phyloP scores from a whole-genome alignment of 2,329 filamentous ascomycete species.

The Colletotrichum abscissum region DNA sequence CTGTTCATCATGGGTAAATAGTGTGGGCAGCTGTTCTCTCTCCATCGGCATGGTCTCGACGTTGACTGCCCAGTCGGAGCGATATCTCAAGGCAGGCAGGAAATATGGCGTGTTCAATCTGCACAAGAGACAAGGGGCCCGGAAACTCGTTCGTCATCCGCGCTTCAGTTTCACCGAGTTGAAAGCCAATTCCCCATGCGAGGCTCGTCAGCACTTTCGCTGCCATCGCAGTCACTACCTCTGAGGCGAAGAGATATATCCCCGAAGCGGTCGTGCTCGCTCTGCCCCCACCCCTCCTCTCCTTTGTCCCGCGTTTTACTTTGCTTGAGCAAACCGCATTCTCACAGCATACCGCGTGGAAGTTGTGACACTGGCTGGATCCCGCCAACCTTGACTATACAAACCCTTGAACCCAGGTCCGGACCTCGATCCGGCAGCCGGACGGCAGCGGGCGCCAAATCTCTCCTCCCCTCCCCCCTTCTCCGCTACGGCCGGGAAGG shows the following conservation, averaged over 20 bases:
- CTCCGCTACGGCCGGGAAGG: neutral
- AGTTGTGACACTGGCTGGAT: neutral
- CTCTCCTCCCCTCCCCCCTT: neutral
- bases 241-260: too few relatives aligned
- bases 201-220: neutral
- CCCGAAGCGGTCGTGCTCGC: neutral
- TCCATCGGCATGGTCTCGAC: too few relatives aligned
- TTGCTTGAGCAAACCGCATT: neutral
- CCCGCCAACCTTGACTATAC: neutral
- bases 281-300: neutral
- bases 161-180: neutral
- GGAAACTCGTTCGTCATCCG: too few relatives aligned
- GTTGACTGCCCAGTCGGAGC: too few relatives aligned
- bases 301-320: neutral
- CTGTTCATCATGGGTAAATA: too few relatives aligned
- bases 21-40: too few relatives aligned
- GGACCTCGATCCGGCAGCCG: neutral
- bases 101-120: too few relatives aligned
- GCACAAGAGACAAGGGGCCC: too few relatives aligned
- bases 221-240: neutral
- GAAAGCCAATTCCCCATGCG: neutral
- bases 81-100: too few relatives aligned
- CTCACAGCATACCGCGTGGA: neutral
- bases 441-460: neutral
- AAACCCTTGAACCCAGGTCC: neutral